Percentiles rank a stretch among this genome's conserved stretches.
Evolutionary conservation across 768 basidiomycete genomes (phyloP).

Genomic region (Cyclocybe aegerita): DNA sequence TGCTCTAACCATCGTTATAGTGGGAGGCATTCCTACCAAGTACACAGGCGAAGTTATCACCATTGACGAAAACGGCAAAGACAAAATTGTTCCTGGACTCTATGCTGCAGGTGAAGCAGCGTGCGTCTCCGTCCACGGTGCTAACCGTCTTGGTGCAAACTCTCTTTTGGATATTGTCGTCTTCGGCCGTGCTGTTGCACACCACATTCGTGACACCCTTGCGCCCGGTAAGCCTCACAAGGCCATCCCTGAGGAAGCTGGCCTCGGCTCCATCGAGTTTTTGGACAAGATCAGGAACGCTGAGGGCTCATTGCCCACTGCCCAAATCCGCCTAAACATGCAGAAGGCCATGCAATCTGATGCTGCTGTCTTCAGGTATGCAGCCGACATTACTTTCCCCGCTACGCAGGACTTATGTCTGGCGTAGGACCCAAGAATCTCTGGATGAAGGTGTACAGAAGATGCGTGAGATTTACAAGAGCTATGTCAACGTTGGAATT

Average conservation of each 20-base stretch:
- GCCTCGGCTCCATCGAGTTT: slow-evolving; percentile 79
- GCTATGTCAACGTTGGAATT: slow-evolving; percentile 88
- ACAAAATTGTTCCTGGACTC: slow-evolving; percentile 91
- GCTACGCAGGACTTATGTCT: neutral
- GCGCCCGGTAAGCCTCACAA: slow-evolving; percentile 92
- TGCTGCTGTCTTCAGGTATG: slow-evolving; percentile 92
- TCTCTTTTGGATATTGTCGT: slow-evolving; percentile 98
- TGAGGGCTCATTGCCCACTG: slow-evolving; percentile 81
- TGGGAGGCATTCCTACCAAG: slow-evolving; percentile 99
- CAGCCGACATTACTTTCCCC: slow-evolving; percentile 6
- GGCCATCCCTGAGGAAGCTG: slow-evolving; percentile 81
- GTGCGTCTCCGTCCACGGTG: slow-evolving; percentile 98
- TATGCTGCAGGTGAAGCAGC: slow-evolving; percentile 99
- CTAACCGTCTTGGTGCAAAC: slow-evolving; percentile 99
- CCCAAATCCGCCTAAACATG: slow-evolving; percentile 91
- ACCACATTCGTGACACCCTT: slow-evolving; percentile 92
- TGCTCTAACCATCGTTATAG: slow-evolving; percentile 34
- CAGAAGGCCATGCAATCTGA: slow-evolving; percentile 99
- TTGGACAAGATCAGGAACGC: slow-evolving; percentile 87
- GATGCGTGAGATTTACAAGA: slow-evolving; percentile 83
- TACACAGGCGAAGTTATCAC: slow-evolving; percentile 98
- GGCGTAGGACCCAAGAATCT: slow-evolving; percentile 74
- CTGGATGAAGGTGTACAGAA: slow-evolving; percentile 93
- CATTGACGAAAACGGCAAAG: slow-evolving; percentile 83
- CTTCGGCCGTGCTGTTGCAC: slow-evolving; percentile 98